These are phyloP conservation scores for Malassezia slooffiae DNA, from an alignment of 1,284 basidiomycete species.

Conservation along the genomic window DNA sequence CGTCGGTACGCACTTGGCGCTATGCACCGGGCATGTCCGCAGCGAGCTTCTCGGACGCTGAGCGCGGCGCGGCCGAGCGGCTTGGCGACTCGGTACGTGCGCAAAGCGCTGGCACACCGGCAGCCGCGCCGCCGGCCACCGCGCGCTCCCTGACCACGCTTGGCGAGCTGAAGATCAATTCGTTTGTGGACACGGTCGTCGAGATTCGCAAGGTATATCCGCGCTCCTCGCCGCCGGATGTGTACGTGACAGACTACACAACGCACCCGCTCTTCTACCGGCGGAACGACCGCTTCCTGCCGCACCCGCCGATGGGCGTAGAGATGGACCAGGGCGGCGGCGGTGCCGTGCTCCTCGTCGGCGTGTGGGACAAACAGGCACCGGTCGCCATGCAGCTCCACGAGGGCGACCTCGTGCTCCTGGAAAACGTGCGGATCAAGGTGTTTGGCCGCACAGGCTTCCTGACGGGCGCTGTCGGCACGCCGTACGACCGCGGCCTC, in stretches of 20 bases:
- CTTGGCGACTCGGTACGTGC: too few relatives aligned
- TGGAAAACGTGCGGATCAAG: conserved; percentile 27
- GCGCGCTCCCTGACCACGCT: conserved; percentile 16
- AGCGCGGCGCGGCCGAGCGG: conserved; percentile 9
- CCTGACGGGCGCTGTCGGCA: conserved; percentile 27
- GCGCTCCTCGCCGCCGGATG: conserved; percentile 21
- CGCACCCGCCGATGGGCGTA: not conserved
- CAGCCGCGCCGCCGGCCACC: too few relatives aligned
- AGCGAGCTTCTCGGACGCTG: conserved; percentile 1
- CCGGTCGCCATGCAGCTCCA: conserved; percentile 22
- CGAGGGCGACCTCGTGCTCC: conserved; percentile 27
- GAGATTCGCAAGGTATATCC: conserved; percentile 32
- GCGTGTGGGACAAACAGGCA: conserved; percentile 30
- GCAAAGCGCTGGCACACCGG: too few relatives aligned
- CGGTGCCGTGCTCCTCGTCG: conserved; percentile 30
- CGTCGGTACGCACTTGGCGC: not conserved
- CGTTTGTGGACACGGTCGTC: conserved; percentile 29
- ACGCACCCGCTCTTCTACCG: conserved; percentile 21
- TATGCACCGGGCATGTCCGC: not conserved
- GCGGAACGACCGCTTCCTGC: conserved; percentile 18
- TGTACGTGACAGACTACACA: conserved; percentile 40
- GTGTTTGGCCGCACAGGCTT: conserved; percentile 19
- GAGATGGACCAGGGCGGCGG: conserved; percentile 13
- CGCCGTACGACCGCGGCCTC: conserved; percentile 20
- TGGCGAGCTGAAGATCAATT: conserved; percentile 16